Base-by-base conservation (phyloP, 2,329 filamentous ascomycete genomes). In the Fusarium sp. region DNA sequence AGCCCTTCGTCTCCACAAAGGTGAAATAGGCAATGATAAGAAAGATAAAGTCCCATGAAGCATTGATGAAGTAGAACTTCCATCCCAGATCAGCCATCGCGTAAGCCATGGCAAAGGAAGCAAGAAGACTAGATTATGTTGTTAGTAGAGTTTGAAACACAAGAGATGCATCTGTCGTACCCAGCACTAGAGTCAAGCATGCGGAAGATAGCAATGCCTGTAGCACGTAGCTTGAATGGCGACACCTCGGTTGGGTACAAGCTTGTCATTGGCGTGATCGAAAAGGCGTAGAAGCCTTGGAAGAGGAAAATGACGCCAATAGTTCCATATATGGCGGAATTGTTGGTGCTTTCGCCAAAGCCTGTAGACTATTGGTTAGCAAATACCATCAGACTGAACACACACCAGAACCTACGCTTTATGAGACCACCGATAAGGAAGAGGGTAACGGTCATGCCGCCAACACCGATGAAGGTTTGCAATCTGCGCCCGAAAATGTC, bases 21-120 rank as follows among this genome's bases (percentile, higher is more conserved):
- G 57, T 42, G 36, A 60, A 60, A 8, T 55, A 60, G 0, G 57
- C 57, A 8, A 60, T 15, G n/a, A 60, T 18, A 8, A 60, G 57
- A 17, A 60, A 60, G 2, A 60, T n/a, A 2, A 55, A 60, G 15
- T 60, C 26, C 47, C 47, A 60, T 1, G 47, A 60, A 10, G 57
- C 57, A 18, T 60, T 60, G 12, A 60, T 60, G 18, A 60, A 55
- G 24, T 60, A 60, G n/a, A 60, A 60, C 13, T 60, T 60, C 57
- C 57, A 60, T 3, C 47, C 57, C 14, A 60, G 47, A 26, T 60
- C 47, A 9, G 57, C 57, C 57, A 60, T 60, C 18, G 57, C 57
- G 24, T 60, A 60, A 8, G 57, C 57, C 57, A 60, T 60, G 11
- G 57, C 57, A 24, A 60, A 60, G 12, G 57, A 60, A 2, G 57